These are phyloP conservation scores for Metschnikowia lachancei DNA, from an alignment of 805 yeast genomes.

Conservation along the genomic window DNA sequence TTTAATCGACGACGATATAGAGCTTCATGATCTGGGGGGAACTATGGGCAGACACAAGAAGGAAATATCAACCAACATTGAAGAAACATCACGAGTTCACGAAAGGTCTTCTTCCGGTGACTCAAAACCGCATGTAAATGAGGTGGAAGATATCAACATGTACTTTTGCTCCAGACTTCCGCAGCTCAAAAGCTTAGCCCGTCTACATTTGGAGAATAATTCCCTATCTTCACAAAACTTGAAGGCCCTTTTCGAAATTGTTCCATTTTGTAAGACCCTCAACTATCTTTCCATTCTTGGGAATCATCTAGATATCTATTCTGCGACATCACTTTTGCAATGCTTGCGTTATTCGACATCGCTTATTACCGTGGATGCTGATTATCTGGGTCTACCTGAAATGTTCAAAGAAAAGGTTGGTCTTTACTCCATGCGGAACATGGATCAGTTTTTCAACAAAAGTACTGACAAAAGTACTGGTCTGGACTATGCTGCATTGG, in stretches of 20 bases:
- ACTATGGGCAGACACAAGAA: too few species aligned
- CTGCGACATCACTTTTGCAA: slow-evolving; percentile 63
- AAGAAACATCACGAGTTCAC: too few species aligned
- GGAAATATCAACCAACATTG: too few species aligned
- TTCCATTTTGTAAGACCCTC: slow-evolving; percentile 65
- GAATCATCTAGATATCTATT: slow-evolving; percentile 55
- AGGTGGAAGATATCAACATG: slow-evolving; percentile 38
- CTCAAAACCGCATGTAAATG: too few species aligned
- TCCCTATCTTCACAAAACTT: slow-evolving; percentile 55
- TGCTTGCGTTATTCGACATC: slow-evolving; percentile 65
- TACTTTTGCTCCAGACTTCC: slow-evolving; percentile 66
- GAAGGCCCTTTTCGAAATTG: slow-evolving; percentile 58
- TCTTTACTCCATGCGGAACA: slow-evolving; percentile 75
- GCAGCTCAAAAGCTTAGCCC: slow-evolving; percentile 55
- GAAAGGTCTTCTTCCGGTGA: too few species aligned
- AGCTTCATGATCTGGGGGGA: too few species aligned
- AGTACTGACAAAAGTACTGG: slow-evolving; percentile 33
- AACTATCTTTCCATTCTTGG: slow-evolving; percentile 70
- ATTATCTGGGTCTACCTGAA: slow-evolving; percentile 58
- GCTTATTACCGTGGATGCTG: slow-evolving; percentile 68
- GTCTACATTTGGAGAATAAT: slow-evolving; percentile 73
- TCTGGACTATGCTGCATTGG: slow-evolving; percentile 14
- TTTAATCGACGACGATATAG: too few species aligned
- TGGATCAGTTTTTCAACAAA: slow-evolving; percentile 54
- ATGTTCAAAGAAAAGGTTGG: slow-evolving; percentile 70